Evolutionary conservation across 257 asterid species (phyloP).

Genomic region (Galeopsis tetrahit): DNA sequence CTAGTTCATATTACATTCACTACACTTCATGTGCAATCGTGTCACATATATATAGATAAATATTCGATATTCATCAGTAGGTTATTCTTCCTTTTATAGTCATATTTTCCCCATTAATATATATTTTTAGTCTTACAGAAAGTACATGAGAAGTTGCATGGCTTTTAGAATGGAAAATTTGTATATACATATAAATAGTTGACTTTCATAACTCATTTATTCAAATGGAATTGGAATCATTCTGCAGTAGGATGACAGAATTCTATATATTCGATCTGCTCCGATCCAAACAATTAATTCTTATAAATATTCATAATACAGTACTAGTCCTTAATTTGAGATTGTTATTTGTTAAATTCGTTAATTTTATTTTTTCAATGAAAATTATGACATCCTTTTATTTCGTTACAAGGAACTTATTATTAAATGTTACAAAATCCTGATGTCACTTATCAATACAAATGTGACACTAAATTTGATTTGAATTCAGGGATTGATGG

Average conservation of each 20-base stretch:
- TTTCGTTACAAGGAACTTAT: no score
- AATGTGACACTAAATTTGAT: no score
- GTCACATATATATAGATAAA: neutral
- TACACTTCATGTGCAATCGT: neutral
- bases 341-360: no score
- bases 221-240: neutral
- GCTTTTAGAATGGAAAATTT: neutral
- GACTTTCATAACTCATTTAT: slow-evolving; percentile 19
- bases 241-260: slow-evolving; percentile 1
- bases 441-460: no score
- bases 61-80: neutral
- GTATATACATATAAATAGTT: slow-evolving; percentile 14
- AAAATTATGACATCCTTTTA: no score
- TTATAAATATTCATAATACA: neutral
- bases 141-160: slow-evolving; percentile 16
- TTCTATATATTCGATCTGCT: neutral
- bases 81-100: neutral
- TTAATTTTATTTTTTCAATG: no score
- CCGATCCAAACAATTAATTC: neutral
- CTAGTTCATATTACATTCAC: slow-evolving; percentile 2
- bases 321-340: neutral
- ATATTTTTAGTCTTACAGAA: neutral
- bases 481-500: slow-evolving; percentile 71
- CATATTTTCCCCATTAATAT: neutral
- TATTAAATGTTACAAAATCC: neutral